phyloP scores from a whole-genome alignment of 768 basidiomycete species.

The Termitomyces sp. region DNA sequence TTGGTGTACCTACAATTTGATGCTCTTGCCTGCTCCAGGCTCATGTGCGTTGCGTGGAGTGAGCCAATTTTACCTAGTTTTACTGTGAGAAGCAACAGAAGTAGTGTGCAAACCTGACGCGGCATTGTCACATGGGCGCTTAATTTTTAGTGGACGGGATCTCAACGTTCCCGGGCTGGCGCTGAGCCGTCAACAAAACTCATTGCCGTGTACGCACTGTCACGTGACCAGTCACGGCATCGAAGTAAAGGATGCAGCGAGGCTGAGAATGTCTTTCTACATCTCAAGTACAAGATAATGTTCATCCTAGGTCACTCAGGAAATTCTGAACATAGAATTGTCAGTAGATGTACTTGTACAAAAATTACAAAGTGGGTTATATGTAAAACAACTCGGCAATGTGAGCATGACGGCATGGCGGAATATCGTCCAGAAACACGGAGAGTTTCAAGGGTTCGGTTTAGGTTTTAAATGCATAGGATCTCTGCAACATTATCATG shows the following conservation, averaged over 20 bases:
- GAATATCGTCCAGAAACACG: neutral
- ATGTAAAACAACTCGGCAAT: neutral
- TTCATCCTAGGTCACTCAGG: neutral
- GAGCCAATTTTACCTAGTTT: neutral
- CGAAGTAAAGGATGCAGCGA: neutral
- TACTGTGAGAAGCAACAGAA: neutral
- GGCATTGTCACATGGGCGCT: neutral
- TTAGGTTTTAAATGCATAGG: slow-evolving; percentile 6
- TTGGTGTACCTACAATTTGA: neutral
- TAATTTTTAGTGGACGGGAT: neutral
- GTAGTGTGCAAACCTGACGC: neutral
- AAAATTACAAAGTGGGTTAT: neutral
- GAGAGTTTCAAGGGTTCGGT: neutral
- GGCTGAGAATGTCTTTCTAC: neutral
- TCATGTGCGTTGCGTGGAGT: too few species aligned
- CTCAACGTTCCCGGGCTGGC: neutral
- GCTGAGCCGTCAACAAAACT: neutral
- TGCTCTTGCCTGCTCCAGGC: neutral
- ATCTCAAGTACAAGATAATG: too few species aligned
- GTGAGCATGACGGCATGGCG: neutral
- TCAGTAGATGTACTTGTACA: neutral
- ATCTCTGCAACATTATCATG: slow-evolving; percentile 23
- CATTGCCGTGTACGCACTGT: neutral
- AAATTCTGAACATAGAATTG: neutral
- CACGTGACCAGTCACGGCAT: too few species aligned